A percentile compares a stretch with the other conserved stretches of the same genome.
phyloP scores from a whole-genome alignment of 768 basidiomycete genomes.

The Hericium coralloides region DNA sequence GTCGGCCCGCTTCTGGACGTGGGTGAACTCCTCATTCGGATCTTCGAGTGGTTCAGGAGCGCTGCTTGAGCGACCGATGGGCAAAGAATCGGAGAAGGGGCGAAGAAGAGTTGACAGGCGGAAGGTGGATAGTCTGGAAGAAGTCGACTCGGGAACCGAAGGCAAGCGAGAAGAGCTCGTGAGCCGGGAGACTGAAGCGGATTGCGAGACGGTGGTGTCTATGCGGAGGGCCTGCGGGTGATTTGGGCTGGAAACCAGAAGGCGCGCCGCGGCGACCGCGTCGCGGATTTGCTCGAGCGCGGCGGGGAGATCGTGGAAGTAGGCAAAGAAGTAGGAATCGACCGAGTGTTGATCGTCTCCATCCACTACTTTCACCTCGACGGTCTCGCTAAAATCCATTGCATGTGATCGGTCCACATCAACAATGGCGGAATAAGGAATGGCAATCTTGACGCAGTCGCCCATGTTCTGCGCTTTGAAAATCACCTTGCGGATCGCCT shows the following conservation, averaged over 20 bases:
- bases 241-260: slow-evolving; percentile 21
- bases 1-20: slow-evolving; percentile 46
- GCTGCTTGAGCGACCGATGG: slow-evolving; percentile 25
- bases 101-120: slow-evolving; percentile 56
- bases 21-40: slow-evolving; percentile 63
- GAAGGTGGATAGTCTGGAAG: slow-evolving; percentile 29
- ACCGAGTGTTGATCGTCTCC: slow-evolving; percentile 67
- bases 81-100: slow-evolving; percentile 52
- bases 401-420: slow-evolving; percentile 84
- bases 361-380: slow-evolving; percentile 89
- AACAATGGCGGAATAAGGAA: slow-evolving; percentile 83
- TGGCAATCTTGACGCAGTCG: slow-evolving; percentile 95
- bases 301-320: slow-evolving; percentile 73
- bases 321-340: slow-evolving; percentile 92
- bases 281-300: slow-evolving; percentile 79
- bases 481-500: slow-evolving; percentile 86
- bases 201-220: slow-evolving; percentile 45
- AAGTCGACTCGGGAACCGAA: slow-evolving; percentile 23
- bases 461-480: slow-evolving; percentile 97
- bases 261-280: slow-evolving; percentile 49
- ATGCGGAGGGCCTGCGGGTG: slow-evolving; percentile 29
- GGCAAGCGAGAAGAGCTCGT: slow-evolving; percentile 2
- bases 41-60: slow-evolving; percentile 27
- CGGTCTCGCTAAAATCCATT: slow-evolving; percentile 94
- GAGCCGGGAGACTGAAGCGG: slow-evolving; percentile 1